Base-by-base conservation (phyloP, 352 stramenopile genomes). In the Globisporangium spinosum region DNA sequence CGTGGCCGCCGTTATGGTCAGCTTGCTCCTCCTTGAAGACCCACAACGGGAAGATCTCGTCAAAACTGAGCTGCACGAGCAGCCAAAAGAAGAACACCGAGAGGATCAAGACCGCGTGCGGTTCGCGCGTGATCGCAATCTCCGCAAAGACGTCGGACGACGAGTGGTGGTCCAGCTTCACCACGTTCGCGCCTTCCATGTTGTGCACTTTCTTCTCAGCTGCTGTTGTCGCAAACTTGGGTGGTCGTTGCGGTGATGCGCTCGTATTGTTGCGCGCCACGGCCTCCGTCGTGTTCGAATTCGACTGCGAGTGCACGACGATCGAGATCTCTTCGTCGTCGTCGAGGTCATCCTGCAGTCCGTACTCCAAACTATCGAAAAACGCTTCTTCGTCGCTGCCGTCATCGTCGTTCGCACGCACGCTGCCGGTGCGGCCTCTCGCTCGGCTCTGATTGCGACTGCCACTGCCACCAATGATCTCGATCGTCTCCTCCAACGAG, bases 351-450 rank as follows among this genome's bases (percentile, higher is more conserved):
- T 83, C 79, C 64, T 90, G 86, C 17, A 94, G 71, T n/a, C 86
- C 86, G 60, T 92, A 94, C 65, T 92, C 86, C 13, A 77, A 82
- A 60, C 76, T 90, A 54, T 94, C 86, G 54, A 94, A 94, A 51
- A 94, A 92, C 7, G 85, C 85, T 63, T 93, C 85, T 76, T 93
- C 85, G 35, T 93, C 85, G 32, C 85, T 93, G 25, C 69, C 77
- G 0, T 74, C 79, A 3, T 86, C 82, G 23, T 86, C 78, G 17
- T 20, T 43, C 57, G 73, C 78, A 23, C 77, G 75, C 12, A 77
- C 54, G 15, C 77, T 87, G 38, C 78, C 77, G 0, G 75, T 62
- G 17, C 68, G 61, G 2, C 57, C 53, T 35, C 67, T 54, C 3
- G 47, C 47, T 63, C 70, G 76, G 32, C 67, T 68, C 3, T 72